Evolutionary conservation across 805 yeast species (phyloP).

Genomic region (Wickerhamomyces hampshirensis): DNA sequence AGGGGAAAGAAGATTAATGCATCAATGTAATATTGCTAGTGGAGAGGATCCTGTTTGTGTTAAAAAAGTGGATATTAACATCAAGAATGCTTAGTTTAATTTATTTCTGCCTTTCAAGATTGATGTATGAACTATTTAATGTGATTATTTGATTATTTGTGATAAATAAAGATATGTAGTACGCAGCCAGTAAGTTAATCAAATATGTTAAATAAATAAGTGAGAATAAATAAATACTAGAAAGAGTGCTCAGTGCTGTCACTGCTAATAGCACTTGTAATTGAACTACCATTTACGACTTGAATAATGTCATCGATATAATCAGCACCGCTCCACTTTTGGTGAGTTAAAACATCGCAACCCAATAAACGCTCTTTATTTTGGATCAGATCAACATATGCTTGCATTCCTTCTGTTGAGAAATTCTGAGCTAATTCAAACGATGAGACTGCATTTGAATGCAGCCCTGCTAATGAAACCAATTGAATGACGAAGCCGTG

Average conservation of each 20-base stretch:
- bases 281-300: slow-evolving; percentile 12
- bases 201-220: too few species aligned
- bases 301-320: slow-evolving; percentile 34
- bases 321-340: slow-evolving; percentile 60
- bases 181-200: too few species aligned
- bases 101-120: too few species aligned
- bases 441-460: slow-evolving; percentile 46
- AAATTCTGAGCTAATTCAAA: slow-evolving; percentile 47
- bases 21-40: slow-evolving; percentile 89
- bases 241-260: slow-evolving; percentile 13
- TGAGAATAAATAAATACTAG: slow-evolving; percentile 1
- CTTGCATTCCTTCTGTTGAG: slow-evolving; percentile 51
- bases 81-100: too few species aligned
- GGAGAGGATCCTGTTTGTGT: slow-evolving; percentile 57
- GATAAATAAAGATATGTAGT: too few species aligned
- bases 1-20: slow-evolving; percentile 82
- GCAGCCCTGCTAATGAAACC: slow-evolving; percentile 57
- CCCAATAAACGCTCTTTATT: slow-evolving; percentile 37
- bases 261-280: slow-evolving; percentile 15
- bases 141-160: too few species aligned
- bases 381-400: slow-evolving; percentile 52
- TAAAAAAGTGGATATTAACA: slow-evolving; percentile 7
- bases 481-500: slow-evolving; percentile 55
- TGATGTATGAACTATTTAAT: too few species aligned
- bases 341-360: slow-evolving; percentile 55